Conservation (phyloP, 2,329 filamentous ascomycete species). For the Bipolaris gigantea region DNA sequence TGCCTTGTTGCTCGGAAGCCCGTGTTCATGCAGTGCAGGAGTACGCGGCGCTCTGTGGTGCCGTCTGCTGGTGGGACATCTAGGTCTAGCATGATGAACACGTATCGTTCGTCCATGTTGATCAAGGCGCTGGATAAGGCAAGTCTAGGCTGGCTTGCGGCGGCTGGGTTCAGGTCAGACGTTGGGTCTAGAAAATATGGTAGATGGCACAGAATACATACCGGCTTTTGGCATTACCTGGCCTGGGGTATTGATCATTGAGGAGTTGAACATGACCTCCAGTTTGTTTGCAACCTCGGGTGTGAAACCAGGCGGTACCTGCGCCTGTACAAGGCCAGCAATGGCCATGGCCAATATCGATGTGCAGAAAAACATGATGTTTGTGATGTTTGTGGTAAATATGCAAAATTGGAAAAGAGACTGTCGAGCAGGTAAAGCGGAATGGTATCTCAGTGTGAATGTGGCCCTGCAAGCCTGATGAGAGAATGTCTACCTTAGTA, state of each 20-base stretch:
- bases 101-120: conserved; percentile 27
- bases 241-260: conserved; percentile 34
- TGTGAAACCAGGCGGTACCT: conserved; percentile 37
- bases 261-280: conserved; percentile 38
- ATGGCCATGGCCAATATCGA: conserved; percentile 30
- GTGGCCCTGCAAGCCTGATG: background rate
- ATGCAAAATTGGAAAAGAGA: background rate
- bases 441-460: background rate
- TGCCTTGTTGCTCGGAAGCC: conserved; percentile 41
- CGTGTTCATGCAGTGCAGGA: conserved; percentile 40
- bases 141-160: conserved; percentile 32
- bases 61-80: conserved; percentile 35
- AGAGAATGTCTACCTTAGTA: conserved; percentile 17
- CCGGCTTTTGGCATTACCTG: conserved; percentile 34
- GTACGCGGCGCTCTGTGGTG: conserved; percentile 30
- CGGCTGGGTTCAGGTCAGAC: conserved; percentile 25
- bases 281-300: conserved; percentile 33
- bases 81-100: conserved; percentile 44
- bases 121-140: conserved; percentile 24
- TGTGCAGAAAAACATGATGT: conserved; percentile 29
- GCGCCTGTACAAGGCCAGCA: conserved; percentile 33
- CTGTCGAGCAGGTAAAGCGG: background rate
- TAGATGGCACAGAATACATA: conserved; percentile 8
- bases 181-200: background rate
- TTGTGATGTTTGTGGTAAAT: background rate